Evolutionary conservation across 148 eudicot genomes (phyloP), one percentile per base, ranked within the genome.

Genomic region (Camellia japonica): DNA sequence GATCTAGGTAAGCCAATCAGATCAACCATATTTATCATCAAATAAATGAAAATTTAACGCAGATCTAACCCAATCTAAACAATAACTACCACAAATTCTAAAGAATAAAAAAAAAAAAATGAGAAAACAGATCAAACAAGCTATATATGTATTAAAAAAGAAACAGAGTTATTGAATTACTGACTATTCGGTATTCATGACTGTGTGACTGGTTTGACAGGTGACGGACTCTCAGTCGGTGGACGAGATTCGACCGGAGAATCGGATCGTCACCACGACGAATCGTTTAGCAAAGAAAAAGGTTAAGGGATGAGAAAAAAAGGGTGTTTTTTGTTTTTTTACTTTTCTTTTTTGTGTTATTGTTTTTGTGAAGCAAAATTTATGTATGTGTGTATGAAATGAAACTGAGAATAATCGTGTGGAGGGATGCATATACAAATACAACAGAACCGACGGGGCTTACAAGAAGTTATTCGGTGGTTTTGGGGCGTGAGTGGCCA

Each of bases 101-200:
- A 10, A 11, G 23, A 23, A 30, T 30, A 30, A 23, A 23, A 30
- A 30, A 46, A 42, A 75, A 43, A 0, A 61, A 15, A 73, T 13
- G 23, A 13, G 6, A 10, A 7, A 55, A 64, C 38, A 71, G 9
- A 64, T 9, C 16, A 30, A 13, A n/a, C 7, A 15, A 64, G 15
- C 63, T 23, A 15, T 51, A 18, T 16, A 38, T 67, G 38, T 54
- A 12, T n/a, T 41, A 16, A 18, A 38, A 38, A 15, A 78, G 61
- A 67, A 16, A 68, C 47, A 9, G 23, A 55, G 62, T 14, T 7
- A 55, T 42, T 18, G 46, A 55, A 73, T 30, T 14, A 74, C 78
- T 74, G 12, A 78, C 80, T 78, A 78, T 41, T 78, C 80, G 64
- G 80, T 64, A 68, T 78, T 78, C 80, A 78, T 78, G 74, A 55